A percentile compares a stretch with the other conserved stretches of the same genome.
phyloP scores from a whole-genome alignment of 164 flowering plant species.

The Chimonanthus praecox region DNA sequence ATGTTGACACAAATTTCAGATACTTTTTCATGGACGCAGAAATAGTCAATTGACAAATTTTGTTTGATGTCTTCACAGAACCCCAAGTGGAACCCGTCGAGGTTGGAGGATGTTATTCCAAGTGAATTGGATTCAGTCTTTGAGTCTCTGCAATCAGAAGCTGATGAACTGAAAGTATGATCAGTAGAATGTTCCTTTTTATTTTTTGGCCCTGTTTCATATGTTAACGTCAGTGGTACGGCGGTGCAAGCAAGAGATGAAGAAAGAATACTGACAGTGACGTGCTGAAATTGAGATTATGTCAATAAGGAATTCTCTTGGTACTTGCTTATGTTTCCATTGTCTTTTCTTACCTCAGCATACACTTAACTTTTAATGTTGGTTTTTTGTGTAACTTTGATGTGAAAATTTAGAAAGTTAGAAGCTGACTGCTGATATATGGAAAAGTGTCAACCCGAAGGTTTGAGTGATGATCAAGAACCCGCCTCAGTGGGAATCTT shows the following conservation, averaged over 20 bases:
- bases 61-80: conserved; percentile 30
- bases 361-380: too few species aligned
- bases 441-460: too few species aligned
- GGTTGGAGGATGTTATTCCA: conserved; percentile 36
- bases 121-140: conserved; percentile 38
- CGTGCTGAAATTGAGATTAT: not conserved
- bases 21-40: not conserved
- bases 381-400: too few species aligned
- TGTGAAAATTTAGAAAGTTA: too few species aligned
- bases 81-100: conserved; percentile 50
- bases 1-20: too few species aligned
- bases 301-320: not conserved
- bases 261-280: not conserved
- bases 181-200: not conserved
- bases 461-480: too few species aligned
- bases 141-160: conserved; percentile 33
- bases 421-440: too few species aligned
- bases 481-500: too few species aligned
- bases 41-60: not conserved
- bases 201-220: not conserved
- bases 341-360: too few species aligned
- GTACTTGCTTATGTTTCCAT: too few species aligned
- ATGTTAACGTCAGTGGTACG: not conserved
- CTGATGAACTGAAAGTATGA: conserved; percentile 35
- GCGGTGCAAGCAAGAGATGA: not conserved